A percentile compares a stretch with the other conserved stretches of the same genome.
Conservation (phyloP, 345 rosid species). For the Durio zibethinus region DNA sequence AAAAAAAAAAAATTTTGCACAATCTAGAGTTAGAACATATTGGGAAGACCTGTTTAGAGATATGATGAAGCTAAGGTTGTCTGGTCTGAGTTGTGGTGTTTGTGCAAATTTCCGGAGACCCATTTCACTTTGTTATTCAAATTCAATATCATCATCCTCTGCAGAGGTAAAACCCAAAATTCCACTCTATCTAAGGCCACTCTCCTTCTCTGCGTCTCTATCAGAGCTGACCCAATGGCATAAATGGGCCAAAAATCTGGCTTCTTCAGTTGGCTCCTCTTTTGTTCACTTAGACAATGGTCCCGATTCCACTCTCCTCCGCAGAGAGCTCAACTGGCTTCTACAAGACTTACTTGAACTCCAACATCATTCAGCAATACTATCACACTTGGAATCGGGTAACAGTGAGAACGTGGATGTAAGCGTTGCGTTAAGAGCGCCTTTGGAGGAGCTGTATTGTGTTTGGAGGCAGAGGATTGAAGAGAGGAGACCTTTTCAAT, state of each 20-base stretch:
- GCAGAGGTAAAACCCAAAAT: constrained; percentile 28
- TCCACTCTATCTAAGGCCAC: constrained; percentile 59
- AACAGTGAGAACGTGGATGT: not conserved
- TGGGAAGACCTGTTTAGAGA: not conserved
- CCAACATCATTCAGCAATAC: constrained; percentile 29
- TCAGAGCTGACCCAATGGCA: constrained; percentile 68
- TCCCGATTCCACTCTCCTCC: constrained; percentile 54
- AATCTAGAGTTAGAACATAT: not conserved
- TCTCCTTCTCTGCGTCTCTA: constrained; percentile 37
- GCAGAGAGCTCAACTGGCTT: constrained; percentile 82
- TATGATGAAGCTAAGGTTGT: constrained; percentile 8
- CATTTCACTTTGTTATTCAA: not conserved
- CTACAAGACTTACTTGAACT: constrained; percentile 55
- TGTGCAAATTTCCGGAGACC: not conserved
- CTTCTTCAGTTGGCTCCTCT: constrained; percentile 56
- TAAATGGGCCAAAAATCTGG: constrained; percentile 62
- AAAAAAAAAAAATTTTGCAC: not conserved
- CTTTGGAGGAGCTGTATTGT: constrained; percentile 54
- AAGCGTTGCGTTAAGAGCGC: constrained; percentile 35
- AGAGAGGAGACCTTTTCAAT: constrained; percentile 83
- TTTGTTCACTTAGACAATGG: constrained; percentile 47
- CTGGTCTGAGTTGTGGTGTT: not conserved
- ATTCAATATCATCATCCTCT: not conserved
- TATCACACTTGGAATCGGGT: constrained; percentile 20
- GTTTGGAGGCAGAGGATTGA: constrained; percentile 83